A percentile compares a stretch with the other conserved stretches of the same genome.
Evolutionary conservation across 1,139 yeast genomes (phyloP).

Genomic region (Scheffersomyces titani): DNA sequence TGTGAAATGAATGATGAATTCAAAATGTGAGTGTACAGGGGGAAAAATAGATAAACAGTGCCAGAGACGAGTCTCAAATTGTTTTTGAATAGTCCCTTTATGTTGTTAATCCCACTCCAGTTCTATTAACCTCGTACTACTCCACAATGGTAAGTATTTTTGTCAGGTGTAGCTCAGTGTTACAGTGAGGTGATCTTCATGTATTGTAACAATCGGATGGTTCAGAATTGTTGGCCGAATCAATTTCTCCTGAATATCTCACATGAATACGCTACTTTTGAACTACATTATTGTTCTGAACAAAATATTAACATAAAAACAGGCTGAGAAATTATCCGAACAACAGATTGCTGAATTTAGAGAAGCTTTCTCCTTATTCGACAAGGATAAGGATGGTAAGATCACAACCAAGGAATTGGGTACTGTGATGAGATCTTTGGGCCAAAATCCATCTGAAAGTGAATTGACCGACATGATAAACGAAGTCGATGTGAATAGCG

Average conservation of each 20-base stretch:
- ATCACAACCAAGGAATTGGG: slow-evolving; percentile 96
- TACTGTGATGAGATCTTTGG: slow-evolving; percentile 96
- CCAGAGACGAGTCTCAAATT: neutral
- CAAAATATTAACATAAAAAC: slow-evolving; percentile 7
- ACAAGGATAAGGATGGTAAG: slow-evolving; percentile 93
- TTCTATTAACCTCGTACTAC: neutral
- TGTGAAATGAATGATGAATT: slow-evolving; percentile 1
- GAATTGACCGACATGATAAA: slow-evolving; percentile 96
- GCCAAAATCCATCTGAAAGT: slow-evolving; percentile 94
- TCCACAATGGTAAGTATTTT: neutral
- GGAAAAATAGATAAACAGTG: neutral
- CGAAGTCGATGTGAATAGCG: slow-evolving; percentile 94
- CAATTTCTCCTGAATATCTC: neutral
- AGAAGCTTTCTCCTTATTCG: slow-evolving; percentile 96
- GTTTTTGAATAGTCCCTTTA: neutral
- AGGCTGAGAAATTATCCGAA: slow-evolving; percentile 89
- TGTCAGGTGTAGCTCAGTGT: neutral
- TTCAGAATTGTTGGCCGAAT: neutral
- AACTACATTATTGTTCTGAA: neutral
- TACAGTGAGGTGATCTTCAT: neutral
- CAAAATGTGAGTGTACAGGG: neutral
- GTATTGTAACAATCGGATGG: neutral
- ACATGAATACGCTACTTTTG: neutral
- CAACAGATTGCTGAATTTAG: slow-evolving; percentile 96
- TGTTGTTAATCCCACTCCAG: neutral